A percentile compares a stretch with the other conserved stretches of the same genome.
These are phyloP conservation scores for Dryas alaskensis DNA, from an alignment of 306 rosid species.

Conservation along the genomic window DNA sequence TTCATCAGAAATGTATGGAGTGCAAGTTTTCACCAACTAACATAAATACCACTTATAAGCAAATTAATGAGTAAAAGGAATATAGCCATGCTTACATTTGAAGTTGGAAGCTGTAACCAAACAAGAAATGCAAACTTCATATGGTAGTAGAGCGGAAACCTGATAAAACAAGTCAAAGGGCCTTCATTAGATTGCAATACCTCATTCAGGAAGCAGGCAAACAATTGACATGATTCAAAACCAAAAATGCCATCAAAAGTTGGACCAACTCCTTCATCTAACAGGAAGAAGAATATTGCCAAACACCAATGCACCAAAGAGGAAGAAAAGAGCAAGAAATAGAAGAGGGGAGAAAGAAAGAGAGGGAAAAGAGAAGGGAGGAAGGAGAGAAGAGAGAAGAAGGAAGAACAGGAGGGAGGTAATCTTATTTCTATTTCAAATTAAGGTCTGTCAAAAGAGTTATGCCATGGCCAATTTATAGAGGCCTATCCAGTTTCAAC, in stretches of 20 bases:
- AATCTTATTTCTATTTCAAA: neutral
- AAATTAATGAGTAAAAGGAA: slow-evolving; percentile 1
- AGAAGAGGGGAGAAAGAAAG: neutral
- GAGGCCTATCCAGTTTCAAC: neutral
- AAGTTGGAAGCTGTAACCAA: slow-evolving; percentile 63
- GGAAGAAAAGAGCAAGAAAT: neutral
- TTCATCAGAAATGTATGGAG: neutral
- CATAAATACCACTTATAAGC: neutral
- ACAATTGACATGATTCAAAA: neutral
- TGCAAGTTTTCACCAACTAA: neutral
- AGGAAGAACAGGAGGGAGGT: neutral
- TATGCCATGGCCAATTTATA: neutral
- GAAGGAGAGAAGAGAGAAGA: neutral
- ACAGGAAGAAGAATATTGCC: neutral
- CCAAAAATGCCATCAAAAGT: neutral
- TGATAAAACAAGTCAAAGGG: slow-evolving; percentile 21
- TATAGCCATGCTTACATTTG: slow-evolving; percentile 37
- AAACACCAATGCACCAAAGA: neutral
- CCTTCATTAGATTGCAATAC: slow-evolving; percentile 27
- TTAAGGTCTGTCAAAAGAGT: neutral
- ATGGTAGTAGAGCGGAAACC: slow-evolving; percentile 59
- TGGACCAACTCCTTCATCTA: neutral
- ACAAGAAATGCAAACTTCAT: slow-evolving; percentile 61
- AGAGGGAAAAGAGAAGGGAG: neutral
- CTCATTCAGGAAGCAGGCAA: slow-evolving; percentile 6